Evolutionary conservation across 495 filamentous ascomycete genomes (phyloP), one percentile per base, ranked within the genome.

Genomic region (Antarctomyces pellizariae): DNA sequence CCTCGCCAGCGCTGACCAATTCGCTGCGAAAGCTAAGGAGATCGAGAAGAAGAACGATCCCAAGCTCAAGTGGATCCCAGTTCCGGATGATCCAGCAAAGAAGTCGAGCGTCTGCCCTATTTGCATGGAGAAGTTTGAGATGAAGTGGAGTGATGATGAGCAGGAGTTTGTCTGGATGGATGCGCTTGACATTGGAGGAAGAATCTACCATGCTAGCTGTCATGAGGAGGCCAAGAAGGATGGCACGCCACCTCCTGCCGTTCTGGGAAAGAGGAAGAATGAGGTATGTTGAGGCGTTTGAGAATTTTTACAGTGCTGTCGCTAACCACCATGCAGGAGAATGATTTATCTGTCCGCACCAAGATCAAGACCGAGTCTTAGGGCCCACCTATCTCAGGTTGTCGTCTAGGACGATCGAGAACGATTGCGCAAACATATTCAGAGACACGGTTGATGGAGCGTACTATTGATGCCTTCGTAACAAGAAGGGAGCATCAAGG

Each of bases 161-260:
- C 79, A 93, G 45, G 80, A 95, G 34, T 93, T 80, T 59, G 90
- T 97, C 16, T 97, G 89, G 79, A 76, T 75, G 53, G 84, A 97
- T 47, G 75, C 86, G 0, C 54, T 75, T 25, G 64, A 68, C 38
- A 60, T 84, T 19, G 75, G 71, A n/a, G 62, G 54, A 26, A 67
- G 75, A 33, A 69, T 89, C 9, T 93, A 76, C 31, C 86, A 97
- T 49, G 80, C 75, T 12, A 86, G 64, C 30, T 95, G 89, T 37
- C 74, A 84, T 44, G 62, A 62, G 20, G 84, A 95, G 51, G 75
- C 80, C 5, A 74, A 59, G 32, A 75, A 67, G 45, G 71, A 75
- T 13, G 49, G 53, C 17, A 53, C 48, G 19, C 46, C 40, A 7
- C 55, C 51, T 5, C 50, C 56, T 0, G 42, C 43, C 26, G 58